Base-by-base conservation (phyloP, 1,284 basidiomycete genomes). In the Kwoniella shivajii region DNA sequence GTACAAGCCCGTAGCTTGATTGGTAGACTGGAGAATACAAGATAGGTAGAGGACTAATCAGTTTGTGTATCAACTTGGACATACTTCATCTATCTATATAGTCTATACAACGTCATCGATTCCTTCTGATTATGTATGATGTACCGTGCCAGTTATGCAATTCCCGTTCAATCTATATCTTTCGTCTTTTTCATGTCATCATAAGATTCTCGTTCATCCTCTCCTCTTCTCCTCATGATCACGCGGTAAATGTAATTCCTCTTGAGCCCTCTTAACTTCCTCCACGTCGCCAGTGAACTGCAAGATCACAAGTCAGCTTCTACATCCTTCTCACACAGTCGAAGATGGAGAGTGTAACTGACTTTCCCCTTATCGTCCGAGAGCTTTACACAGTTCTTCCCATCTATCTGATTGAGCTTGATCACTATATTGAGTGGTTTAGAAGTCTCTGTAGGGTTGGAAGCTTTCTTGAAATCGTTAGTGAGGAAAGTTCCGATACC, bases 391-490 rank as follows among this genome's bases (percentile, higher is more conserved):
- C 91, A 94, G 1, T 86, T 85, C 58, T 82, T 81, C 11, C 83
- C 84, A 66, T 90, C 81, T 13, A 94, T 86, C 44, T 84, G 83
- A 30, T 84, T 83, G 6, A 97, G 81, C 77, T 96, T 96, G 79
- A 95, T 92, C 38, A 96, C 92, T 74, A 96, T 96, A 69, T 94
- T 95, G 61, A 96, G 79, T 24, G 91, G 84, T 70, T 86, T 89
- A 73, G 88, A 90, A 68, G 83, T 85, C 71, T 85, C 80, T 24
- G 64, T 76, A 13, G 83, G 81, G 6, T 82, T 81, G 26, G 82
- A 85, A 7, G 84, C 85, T 38, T 81, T 84, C 57, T 73, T 75
- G 78, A 92, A 94, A 75, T 93, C 93, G 69, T 96, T 96, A 10
- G 92, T 92, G 13, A 96, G 78, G 73, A 84, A 88, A 0, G 93